Percentiles rank a stretch among this genome's conserved stretches.
Conservation (phyloP, 2,329 filamentous ascomycete genomes). For the Penicillium vulpinum region DNA sequence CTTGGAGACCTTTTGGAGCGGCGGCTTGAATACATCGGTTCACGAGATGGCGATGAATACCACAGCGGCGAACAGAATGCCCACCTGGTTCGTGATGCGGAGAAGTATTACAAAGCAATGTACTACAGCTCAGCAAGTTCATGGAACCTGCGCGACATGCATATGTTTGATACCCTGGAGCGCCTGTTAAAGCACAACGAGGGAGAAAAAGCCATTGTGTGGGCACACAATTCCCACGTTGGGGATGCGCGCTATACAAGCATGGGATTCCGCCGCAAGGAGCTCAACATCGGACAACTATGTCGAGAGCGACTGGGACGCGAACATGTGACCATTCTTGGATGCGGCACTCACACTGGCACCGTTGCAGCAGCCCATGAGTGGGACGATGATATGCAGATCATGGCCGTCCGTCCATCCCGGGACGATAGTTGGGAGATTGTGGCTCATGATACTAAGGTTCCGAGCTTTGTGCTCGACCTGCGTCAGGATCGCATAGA, state of each 20-base stretch:
- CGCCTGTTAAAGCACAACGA: conserved; percentile 47
- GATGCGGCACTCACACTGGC: conserved; percentile 53
- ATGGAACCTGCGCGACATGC: conserved; percentile 55
- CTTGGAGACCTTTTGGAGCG: conserved; percentile 46
- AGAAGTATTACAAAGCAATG: conserved; percentile 56
- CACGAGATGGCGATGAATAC: conserved; percentile 48
- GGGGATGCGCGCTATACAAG: conserved; percentile 56
- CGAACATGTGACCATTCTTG: conserved; percentile 46
- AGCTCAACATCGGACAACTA: conserved; percentile 57
- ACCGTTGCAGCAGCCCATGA: conserved; percentile 54
- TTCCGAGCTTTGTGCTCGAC: conserved; percentile 50
- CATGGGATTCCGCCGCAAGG: conserved; percentile 48
- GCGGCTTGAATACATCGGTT: conserved; percentile 43
- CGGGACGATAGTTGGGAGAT: conserved; percentile 52
- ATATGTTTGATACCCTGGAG: conserved; percentile 53
- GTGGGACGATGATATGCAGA: conserved; percentile 54
- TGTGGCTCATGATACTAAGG: conserved; percentile 49
- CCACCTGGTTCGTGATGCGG: conserved; percentile 50
- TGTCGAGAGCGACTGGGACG: conserved; percentile 48
- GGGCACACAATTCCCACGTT: conserved; percentile 56
- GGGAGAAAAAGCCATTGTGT: conserved; percentile 51
- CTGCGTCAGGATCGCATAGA: conserved; percentile 42
- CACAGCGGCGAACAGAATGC: conserved; percentile 55
- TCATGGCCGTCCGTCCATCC: conserved; percentile 52
- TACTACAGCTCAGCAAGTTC: conserved; percentile 51